phyloP scores from a whole-genome alignment of 768 basidiomycete species.

The Tephrocybe sp. region DNA sequence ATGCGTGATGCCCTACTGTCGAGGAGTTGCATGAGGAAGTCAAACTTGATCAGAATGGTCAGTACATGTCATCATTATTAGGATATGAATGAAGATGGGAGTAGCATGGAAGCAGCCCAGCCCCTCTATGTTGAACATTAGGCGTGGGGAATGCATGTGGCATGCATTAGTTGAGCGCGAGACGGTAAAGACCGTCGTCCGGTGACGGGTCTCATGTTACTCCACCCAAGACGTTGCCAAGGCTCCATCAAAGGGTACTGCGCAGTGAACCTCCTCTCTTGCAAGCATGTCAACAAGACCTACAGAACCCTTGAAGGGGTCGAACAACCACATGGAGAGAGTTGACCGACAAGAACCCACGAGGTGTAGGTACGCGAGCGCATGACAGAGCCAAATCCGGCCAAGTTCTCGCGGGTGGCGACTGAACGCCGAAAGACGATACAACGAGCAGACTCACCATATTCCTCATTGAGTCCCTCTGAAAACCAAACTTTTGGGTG shows the following conservation, averaged over 20 bases:
- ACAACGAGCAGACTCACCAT: conserved; percentile 55
- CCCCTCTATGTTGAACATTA: not conserved
- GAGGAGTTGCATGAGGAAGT: conserved; percentile 96
- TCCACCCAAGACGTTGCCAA: not conserved
- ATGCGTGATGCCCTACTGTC: conserved; percentile 97
- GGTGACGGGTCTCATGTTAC: not conserved
- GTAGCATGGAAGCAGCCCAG: not conserved
- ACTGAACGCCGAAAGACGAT: conserved; percentile 5
- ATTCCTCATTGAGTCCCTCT: conserved; percentile 92
- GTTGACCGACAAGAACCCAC: not conserved
- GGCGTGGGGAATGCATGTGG: too few species aligned
- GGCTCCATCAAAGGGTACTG: conserved; percentile 4
- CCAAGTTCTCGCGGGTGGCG: conserved; percentile 12
- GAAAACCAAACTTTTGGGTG: conserved; percentile 98
- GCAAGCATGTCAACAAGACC: not conserved
- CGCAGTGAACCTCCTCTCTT: conserved; percentile 3
- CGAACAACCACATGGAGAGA: not conserved
- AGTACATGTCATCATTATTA: conserved; percentile 1
- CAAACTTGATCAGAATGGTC: conserved; percentile 55
- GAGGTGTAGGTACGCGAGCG: not conserved
- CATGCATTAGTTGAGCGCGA: too few species aligned
- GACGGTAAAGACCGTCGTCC: too few species aligned
- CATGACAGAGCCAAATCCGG: conserved; percentile 9
- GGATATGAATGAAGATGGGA: not conserved
- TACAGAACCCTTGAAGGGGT: not conserved